Evolutionary conservation across 2,329 filamentous ascomycete species (phyloP).

Genomic region (Septoria petroselini): DNA sequence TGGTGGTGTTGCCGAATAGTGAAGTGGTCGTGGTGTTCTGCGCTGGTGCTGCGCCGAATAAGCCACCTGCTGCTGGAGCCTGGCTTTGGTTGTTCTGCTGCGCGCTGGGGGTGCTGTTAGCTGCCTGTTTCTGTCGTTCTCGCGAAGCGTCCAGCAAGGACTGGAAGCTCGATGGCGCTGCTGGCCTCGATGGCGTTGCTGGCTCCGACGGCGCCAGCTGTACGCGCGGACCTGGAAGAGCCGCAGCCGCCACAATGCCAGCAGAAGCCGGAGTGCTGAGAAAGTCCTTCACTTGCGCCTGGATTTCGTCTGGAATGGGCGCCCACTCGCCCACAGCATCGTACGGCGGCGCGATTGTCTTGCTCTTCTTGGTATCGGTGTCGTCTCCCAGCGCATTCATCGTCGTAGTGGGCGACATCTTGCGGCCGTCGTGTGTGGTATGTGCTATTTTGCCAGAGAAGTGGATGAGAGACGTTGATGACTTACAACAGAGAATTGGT

Average conservation of each 20-base stretch:
- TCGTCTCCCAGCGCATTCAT: slow-evolving; percentile 6
- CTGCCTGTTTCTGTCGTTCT: slow-evolving; percentile 5
- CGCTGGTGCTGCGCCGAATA: slow-evolving; percentile 30
- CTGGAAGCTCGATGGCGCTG: slow-evolving; percentile 2
- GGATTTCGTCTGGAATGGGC: slow-evolving; percentile 17
- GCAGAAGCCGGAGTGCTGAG: not conserved
- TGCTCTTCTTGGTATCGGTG: not conserved
- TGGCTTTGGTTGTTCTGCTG: slow-evolving; percentile 22
- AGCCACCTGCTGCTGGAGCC: slow-evolving; percentile 13
- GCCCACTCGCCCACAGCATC: slow-evolving; percentile 10
- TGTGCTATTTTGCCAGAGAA: slow-evolving; percentile 1
- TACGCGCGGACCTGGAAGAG: not conserved
- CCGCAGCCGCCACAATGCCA: not conserved
- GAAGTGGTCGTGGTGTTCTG: slow-evolving; percentile 10
- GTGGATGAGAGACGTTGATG: slow-evolving; percentile 1
- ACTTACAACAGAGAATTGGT: slow-evolving; percentile 42
- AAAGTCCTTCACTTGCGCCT: slow-evolving; percentile 4
- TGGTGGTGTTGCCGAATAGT: slow-evolving; percentile 17
- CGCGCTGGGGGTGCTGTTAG: slow-evolving; percentile 14
- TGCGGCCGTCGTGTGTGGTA: not conserved
- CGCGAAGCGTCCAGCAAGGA: slow-evolving; percentile 7
- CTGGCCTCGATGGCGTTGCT: not conserved
- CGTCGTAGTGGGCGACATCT: not conserved
- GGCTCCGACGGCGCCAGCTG: not conserved
- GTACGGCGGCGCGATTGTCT: not conserved